These are phyloP conservation scores for Penicillium pancosmium DNA, from an alignment of 495 filamentous ascomycete species.

Conservation along the genomic window DNA sequence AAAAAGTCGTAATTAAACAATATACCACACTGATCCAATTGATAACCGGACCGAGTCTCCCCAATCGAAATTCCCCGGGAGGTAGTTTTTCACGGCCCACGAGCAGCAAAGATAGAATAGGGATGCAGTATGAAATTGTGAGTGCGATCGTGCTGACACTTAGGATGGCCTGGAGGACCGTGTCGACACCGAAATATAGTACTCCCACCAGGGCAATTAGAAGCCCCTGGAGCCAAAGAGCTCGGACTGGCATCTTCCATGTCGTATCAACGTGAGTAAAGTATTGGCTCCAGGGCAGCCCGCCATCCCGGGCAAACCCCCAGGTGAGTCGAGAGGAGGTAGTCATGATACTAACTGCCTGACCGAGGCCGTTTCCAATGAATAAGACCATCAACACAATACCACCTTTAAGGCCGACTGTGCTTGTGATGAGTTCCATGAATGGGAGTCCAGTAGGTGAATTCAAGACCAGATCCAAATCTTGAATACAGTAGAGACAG, in stretches of 20 bases:
- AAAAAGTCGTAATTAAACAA: slow-evolving; percentile 44
- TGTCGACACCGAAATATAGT: slow-evolving; percentile 46
- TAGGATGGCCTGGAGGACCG: slow-evolving; percentile 47
- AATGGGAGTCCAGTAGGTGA: slow-evolving; percentile 46
- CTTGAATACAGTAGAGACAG: slow-evolving; percentile 71
- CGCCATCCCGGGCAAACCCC: slow-evolving; percentile 58
- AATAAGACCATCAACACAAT: slow-evolving; percentile 43
- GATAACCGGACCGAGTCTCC: slow-evolving; percentile 27
- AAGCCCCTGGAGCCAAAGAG: slow-evolving; percentile 44
- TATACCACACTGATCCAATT: slow-evolving; percentile 48
- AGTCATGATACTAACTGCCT: slow-evolving; percentile 46
- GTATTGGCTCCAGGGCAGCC: slow-evolving; percentile 46
- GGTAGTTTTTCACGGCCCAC: slow-evolving; percentile 46
- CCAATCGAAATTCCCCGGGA: slow-evolving; percentile 39
- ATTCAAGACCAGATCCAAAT: slow-evolving; percentile 58
- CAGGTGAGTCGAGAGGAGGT: slow-evolving; percentile 54
- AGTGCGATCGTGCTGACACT: slow-evolving; percentile 51
- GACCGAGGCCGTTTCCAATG: slow-evolving; percentile 46
- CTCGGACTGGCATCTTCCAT: slow-evolving; percentile 43
- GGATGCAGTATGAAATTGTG: slow-evolving; percentile 50
- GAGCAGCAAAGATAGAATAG: slow-evolving; percentile 39
- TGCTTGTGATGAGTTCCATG: slow-evolving; percentile 42
- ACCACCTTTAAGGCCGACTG: slow-evolving; percentile 36
- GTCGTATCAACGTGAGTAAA: slow-evolving; percentile 36
- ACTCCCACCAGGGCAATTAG: slow-evolving; percentile 45